Percentiles rank a stretch among this genome's conserved stretches.
These are phyloP conservation scores for Backusella liffmaniae DNA, from an alignment of 192 early-diverging fungal genomes.

Conservation along the genomic window DNA sequence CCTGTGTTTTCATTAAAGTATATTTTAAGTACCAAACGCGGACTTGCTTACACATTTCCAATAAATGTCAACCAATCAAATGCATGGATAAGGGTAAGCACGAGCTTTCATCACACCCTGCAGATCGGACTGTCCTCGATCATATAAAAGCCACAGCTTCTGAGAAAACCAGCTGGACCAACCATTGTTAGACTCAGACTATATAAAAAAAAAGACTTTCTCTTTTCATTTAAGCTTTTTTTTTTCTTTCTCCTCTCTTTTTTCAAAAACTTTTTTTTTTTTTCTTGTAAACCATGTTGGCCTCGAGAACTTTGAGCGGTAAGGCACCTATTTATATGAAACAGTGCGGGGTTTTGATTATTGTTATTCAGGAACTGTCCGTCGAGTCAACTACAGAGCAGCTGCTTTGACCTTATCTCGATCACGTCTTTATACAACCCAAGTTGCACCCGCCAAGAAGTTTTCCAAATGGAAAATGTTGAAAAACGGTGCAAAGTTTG, in stretches of 20 bases:
- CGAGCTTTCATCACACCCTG: slow-evolving; percentile 5
- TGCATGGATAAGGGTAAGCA: background rate
- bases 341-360: background rate
- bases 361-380: background rate
- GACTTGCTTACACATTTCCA: slow-evolving; percentile 6
- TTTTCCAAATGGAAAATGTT: slow-evolving; percentile 18
- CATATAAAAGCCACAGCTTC: background rate
- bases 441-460: background rate
- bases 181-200: background rate
- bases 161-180: background rate
- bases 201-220: background rate
- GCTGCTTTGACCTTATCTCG: background rate
- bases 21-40: slow-evolving; percentile 1
- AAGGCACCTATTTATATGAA: background rate
- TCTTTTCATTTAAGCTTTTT: background rate
- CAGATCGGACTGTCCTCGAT: background rate
- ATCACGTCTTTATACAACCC: background rate
- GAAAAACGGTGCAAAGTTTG: slow-evolving; percentile 13
- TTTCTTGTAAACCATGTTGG: background rate
- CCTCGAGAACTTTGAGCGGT: background rate
- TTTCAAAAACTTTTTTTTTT: background rate
- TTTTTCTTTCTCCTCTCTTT: background rate
- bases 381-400: background rate
- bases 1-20: background rate
- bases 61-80: background rate